Base-by-base conservation (phyloP, 495 filamentous ascomycete genomes). In the Penicillium parvum region DNA sequence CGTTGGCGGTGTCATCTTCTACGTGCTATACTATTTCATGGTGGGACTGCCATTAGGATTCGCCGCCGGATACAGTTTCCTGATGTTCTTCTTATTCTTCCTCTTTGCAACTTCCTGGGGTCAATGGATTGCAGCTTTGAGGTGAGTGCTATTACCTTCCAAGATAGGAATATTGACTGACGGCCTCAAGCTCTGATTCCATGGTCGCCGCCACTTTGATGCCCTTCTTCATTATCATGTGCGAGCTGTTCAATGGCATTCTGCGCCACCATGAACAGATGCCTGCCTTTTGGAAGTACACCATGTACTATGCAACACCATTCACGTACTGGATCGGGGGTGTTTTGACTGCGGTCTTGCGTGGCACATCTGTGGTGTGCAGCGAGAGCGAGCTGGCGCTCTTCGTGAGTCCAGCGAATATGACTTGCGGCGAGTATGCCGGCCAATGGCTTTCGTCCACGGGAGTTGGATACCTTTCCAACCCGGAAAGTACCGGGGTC, bases 311-410 rank as follows among this genome's bases (percentile, higher is more conserved):
- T 46, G 69, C 88, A 2, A 83, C 88, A 39, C 90, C 90, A 0
- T 94, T 95, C 64, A 91, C 85, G 0, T 83, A 88, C 17, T 79
- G 94, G 35, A 85, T 96, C 52, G 73, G 79, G 15, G 88, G 87
- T 18, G 85, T 88, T 41, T 72, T 90, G 3, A 76, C 79, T 0
- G 85, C 85, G 0, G 85, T 86, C 30, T 72, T 91, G 5, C 80
- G 83, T 50, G 74, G 72, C 1, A 64, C 76, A 18, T 60, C 71
- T 0, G 85, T 91, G 0, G 47, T 68, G 16, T 91, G 86, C 57
- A 54, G 55, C 0, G 41, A 61, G 7, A 37, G 45, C 15, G 86
- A 91, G 53, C 67, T 85, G 34, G 84, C 81, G 40, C 45, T 51
- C 3, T 90, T 91, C 61, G 61, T 58, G 1, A 74, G 80, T 10